Percentiles rank a stretch among this genome's conserved stretches.
Conservation (phyloP, 768 basidiomycete species). For the Podaxis sp. region DNA sequence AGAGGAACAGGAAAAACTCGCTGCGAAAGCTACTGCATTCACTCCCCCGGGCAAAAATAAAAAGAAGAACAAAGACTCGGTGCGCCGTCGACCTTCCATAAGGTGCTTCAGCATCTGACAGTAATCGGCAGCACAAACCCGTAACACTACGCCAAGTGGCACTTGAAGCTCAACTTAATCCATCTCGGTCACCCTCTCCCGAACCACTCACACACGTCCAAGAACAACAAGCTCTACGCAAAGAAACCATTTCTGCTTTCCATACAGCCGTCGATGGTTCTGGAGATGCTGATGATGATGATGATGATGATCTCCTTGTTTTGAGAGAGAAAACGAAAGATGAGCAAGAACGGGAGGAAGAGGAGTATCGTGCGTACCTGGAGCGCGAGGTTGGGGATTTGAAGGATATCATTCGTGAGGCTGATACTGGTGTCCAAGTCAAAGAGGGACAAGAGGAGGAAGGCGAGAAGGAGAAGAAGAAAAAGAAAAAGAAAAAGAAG, state of each 20-base stretch:
- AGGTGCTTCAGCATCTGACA: neutral
- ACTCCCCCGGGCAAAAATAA: conserved; percentile 21
- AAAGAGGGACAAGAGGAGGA: conserved; percentile 14
- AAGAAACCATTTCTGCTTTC: conserved; percentile 86
- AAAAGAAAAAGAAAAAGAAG: conserved; percentile 42
- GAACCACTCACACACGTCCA: conserved; percentile 63
- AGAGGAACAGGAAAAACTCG: conserved; percentile 66
- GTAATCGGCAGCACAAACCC: conserved; percentile 52
- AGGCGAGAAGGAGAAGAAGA: conserved; percentile 27
- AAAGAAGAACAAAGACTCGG: conserved; percentile 29
- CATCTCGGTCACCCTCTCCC: conserved; percentile 48
- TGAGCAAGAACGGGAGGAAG: conserved; percentile 73
- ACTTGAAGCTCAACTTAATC: conserved; percentile 55
- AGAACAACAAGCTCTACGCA: conserved; percentile 70
- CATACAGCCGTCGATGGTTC: conserved; percentile 38
- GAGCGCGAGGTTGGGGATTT: conserved; percentile 82
- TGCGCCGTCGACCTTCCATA: neutral
- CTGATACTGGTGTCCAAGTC: conserved; percentile 20
- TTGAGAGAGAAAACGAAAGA: conserved; percentile 75
- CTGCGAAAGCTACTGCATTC: conserved; percentile 15
- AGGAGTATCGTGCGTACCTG: conserved; percentile 81
- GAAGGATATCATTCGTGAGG: conserved; percentile 56
- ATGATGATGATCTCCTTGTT: conserved; percentile 60
- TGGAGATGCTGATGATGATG: conserved; percentile 26
- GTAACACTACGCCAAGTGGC: conserved; percentile 72